These are phyloP conservation scores for Kalmanozyma brasiliensis DNA, from an alignment of 1,284 basidiomycete genomes.

Conservation along the genomic window DNA sequence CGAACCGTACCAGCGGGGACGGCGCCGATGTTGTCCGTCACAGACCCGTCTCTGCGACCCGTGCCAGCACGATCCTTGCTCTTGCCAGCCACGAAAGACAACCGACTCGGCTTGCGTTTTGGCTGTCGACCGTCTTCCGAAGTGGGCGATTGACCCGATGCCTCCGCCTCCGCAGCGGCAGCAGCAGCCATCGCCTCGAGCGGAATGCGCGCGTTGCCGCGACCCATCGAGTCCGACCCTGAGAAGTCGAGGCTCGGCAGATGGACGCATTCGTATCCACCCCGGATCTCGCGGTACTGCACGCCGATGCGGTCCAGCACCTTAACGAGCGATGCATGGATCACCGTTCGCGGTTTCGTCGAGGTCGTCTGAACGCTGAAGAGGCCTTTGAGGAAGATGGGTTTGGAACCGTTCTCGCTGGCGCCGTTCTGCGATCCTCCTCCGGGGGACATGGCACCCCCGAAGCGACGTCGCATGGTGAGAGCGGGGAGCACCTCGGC, in stretches of 20 bases:
- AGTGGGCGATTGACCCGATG: slow-evolving; percentile 14
- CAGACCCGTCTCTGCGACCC: slow-evolving; percentile 18
- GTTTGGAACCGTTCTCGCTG: slow-evolving; percentile 49
- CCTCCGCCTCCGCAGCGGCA: slow-evolving; percentile 25
- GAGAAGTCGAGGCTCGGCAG: slow-evolving; percentile 83
- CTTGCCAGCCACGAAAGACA: slow-evolving; percentile 51
- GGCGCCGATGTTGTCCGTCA: slow-evolving; percentile 24
- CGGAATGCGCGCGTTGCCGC: slow-evolving; percentile 55
- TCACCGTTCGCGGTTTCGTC: slow-evolving; percentile 82
- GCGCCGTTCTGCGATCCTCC: slow-evolving; percentile 15
- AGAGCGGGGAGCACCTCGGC: slow-evolving; percentile 43
- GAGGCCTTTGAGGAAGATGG: slow-evolving; percentile 68
- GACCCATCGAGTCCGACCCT: slow-evolving; percentile 42
- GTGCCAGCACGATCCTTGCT: slow-evolving; percentile 42
- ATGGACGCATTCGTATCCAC: slow-evolving; percentile 95
- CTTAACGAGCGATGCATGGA: slow-evolving; percentile 84
- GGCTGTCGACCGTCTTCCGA: slow-evolving; percentile 32
- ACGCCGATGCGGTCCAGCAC: slow-evolving; percentile 94
- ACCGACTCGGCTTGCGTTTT: slow-evolving; percentile 52
- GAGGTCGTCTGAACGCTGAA: slow-evolving; percentile 87
- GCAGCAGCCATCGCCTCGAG: slow-evolving; percentile 36
- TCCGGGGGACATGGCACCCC: slow-evolving; percentile 9
- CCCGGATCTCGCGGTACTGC: slow-evolving; percentile 87
- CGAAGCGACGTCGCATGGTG: slow-evolving; percentile 32
- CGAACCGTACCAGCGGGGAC: slow-evolving; percentile 15